Evolutionary conservation across 257 asterid species (phyloP).

Genomic region (Echites panduratus): DNA sequence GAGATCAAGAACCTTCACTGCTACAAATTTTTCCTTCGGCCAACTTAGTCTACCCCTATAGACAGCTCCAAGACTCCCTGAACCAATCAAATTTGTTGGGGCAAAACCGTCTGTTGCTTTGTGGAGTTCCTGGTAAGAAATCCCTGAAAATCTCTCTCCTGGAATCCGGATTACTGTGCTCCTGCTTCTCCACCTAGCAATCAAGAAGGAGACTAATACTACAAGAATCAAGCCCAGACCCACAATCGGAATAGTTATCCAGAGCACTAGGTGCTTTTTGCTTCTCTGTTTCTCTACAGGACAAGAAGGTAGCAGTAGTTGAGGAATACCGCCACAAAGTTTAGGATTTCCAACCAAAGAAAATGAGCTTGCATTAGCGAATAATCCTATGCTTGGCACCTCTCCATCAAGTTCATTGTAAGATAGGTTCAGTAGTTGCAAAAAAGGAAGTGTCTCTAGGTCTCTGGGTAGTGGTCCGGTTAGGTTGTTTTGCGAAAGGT

Average conservation of each 20-base stretch:
- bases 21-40: conserved; percentile 1
- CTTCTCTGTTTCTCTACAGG: conserved; percentile 6
- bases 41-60: conserved; percentile 19
- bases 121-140: conserved; percentile 24
- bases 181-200: background rate
- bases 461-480: conserved; percentile 19
- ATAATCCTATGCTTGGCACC: conserved; percentile 17
- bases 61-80: conserved; percentile 22
- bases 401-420: conserved; percentile 20
- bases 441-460: conserved; percentile 9
- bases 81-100: conserved; percentile 16
- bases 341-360: conserved; percentile 21
- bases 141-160: conserved; percentile 5
- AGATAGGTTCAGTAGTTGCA: conserved; percentile 23
- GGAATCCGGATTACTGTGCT: background rate
- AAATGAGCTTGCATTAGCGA: conserved; percentile 12
- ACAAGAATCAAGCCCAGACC: conserved; percentile 1
- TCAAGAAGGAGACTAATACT: conserved; percentile 5
- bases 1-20: conserved; percentile 25
- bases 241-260: background rate
- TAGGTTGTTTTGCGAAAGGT: conserved; percentile 21
- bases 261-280: background rate
- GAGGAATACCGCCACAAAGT: conserved; percentile 28
- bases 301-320: conserved; percentile 18
- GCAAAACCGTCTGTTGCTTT: conserved; percentile 20